Conservation (phyloP, 768 basidiomycete genomes). For the Calocera viscosa region DNA sequence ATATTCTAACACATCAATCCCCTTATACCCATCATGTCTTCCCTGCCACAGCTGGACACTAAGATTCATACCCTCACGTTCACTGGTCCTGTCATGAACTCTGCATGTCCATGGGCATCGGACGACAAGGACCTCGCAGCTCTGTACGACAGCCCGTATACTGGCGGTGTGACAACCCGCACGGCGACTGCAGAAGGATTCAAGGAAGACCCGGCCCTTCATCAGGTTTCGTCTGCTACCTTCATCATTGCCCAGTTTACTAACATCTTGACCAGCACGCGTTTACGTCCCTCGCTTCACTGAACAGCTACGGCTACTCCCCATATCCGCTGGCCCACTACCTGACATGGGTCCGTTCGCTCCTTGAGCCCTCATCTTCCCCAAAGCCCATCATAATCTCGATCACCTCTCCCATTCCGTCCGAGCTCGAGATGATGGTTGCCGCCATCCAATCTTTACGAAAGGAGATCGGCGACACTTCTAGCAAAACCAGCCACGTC, state of each 20-base stretch:
- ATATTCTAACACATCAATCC: background rate
- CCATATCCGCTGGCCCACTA: slow-evolving; percentile 59
- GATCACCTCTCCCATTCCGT: slow-evolving; percentile 50
- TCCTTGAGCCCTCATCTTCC: slow-evolving; percentile 33
- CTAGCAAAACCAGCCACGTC: slow-evolving; percentile 25
- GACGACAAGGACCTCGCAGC: slow-evolving; percentile 48
- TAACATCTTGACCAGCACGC: slow-evolving; percentile 18
- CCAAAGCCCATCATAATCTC: slow-evolving; percentile 66
- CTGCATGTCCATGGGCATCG: slow-evolving; percentile 73
- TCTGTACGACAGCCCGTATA: slow-evolving; percentile 53
- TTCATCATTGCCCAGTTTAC: background rate
- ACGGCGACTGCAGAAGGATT: slow-evolving; percentile 64
- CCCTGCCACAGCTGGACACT: background rate
- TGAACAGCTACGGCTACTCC: slow-evolving; percentile 83
- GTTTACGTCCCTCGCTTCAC: slow-evolving; percentile 34
- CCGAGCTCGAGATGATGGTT: slow-evolving; percentile 44
- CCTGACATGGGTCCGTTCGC: slow-evolving; percentile 44
- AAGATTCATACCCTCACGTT: background rate
- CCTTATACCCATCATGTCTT: background rate
- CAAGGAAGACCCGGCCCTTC: slow-evolving; percentile 41
- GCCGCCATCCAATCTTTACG: slow-evolving; percentile 49
- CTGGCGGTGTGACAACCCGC: slow-evolving; percentile 70
- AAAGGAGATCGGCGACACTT: slow-evolving; percentile 21
- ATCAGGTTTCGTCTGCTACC: slow-evolving; percentile 39
- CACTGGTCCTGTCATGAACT: slow-evolving; percentile 47